Base-by-base conservation (phyloP, 192 early-diverging fungal species). In the Gaertneriomyces sp. region DNA sequence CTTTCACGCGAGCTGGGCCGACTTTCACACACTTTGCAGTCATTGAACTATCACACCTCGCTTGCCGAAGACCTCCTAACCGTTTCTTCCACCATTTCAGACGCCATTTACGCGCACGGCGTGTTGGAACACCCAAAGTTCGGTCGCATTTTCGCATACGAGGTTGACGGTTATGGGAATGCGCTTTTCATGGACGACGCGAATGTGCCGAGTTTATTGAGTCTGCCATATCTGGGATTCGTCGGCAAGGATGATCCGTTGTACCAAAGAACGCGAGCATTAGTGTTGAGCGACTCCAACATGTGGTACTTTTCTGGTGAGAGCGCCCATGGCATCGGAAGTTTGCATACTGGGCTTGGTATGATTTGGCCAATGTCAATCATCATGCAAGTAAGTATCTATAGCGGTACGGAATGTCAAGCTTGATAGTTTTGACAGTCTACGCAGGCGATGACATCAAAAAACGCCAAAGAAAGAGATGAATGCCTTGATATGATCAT, bases 311-410 rank as follows among this genome's bases (percentile, higher is more conserved):
- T 90, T 69, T 53, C 72, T 3, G 85, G 88, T 0, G 42, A 54
- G 1, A 68, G 71, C 42, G 79, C 73, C 12, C 49, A 74, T 20
- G 88, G 88, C 5, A 53, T 89, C 14, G 87, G 88, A 47, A 79
- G 87, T 6, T 85, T 87, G 16, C 86, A 89, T 49, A 79, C 78
- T 1, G 79, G 83, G 5, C 69, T 84, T 11, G 44, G 72, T 7
- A 81, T 76, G 70, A 81, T 89, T 47, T 89, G 87, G 88, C 87
- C 88, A 0, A 89, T 89, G 87, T 76, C 83, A 7, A 50, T 84
- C 6, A 66, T 82, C 16, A 74, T 87, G 62, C 81, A 74, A 4
- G 81, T 74, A 0, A 0, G 12, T 49, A 16, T 16, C 14, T 49
- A 16, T 2, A 49, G 12, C 17, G 47, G 2, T 49, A 49, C n/a